Conservation (phyloP, 306 rosid genomes). For the Vigna mungo region DNA sequence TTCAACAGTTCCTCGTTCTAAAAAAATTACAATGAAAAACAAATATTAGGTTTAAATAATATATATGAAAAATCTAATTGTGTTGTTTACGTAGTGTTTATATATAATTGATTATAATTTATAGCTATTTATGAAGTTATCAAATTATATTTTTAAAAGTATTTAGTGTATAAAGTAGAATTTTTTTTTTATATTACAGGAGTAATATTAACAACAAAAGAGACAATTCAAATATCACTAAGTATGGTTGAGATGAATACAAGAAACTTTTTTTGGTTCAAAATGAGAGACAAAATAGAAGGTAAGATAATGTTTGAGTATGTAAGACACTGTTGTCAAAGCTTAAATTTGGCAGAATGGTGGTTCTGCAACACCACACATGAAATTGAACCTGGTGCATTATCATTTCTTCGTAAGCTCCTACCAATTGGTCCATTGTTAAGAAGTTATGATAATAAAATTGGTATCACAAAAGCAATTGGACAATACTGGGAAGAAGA, state of each 20-base stretch:
- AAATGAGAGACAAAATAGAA: not conserved
- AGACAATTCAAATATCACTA: constrained; percentile 22
- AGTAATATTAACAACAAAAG: not conserved
- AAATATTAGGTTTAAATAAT: too few relatives aligned
- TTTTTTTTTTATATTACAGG: constrained; percentile 22
- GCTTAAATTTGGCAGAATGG: constrained; percentile 30
- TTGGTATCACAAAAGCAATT: not conserved
- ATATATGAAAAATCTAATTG: too few relatives aligned
- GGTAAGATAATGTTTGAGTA: not conserved
- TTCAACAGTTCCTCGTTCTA: too few relatives aligned
- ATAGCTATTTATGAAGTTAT: too few relatives aligned
- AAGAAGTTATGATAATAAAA: not conserved
- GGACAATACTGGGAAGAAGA: constrained; percentile 55
- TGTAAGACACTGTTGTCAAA: not conserved
- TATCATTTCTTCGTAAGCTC: constrained; percentile 37
- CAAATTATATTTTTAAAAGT: too few relatives aligned
- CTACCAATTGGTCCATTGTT: constrained; percentile 50
- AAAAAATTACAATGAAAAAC: too few relatives aligned
- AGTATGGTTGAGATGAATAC: constrained; percentile 40
- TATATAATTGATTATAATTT: too few relatives aligned
- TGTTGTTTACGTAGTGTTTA: too few relatives aligned
- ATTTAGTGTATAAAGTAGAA: too few relatives aligned
- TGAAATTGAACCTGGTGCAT: constrained; percentile 43
- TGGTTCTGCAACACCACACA: constrained; percentile 47
- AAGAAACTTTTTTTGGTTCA: constrained; percentile 36